Percentiles rank a stretch among this genome's conserved stretches.
phyloP scores from a whole-genome alignment of 2,329 filamentous ascomycete genomes.

The Pseudogymnoascus sp. region DNA sequence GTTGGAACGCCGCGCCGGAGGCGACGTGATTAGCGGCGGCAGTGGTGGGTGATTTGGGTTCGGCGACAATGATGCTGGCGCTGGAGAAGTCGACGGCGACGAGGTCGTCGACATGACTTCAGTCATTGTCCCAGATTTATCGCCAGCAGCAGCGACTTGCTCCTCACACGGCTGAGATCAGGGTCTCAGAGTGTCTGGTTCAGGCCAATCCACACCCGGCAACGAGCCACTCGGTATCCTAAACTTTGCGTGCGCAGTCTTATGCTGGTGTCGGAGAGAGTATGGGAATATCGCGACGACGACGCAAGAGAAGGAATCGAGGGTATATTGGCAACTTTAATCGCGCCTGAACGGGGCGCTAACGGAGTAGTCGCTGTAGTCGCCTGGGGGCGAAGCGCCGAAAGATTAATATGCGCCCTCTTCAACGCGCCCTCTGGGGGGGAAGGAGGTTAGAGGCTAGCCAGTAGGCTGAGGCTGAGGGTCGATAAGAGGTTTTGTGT shows the following conservation, averaged over 20 bases:
- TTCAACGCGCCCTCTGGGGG: neutral
- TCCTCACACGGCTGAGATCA: constrained; percentile 5
- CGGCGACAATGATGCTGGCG: constrained; percentile 36
- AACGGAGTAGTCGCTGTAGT: constrained; percentile 1
- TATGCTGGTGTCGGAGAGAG: constrained; percentile 3
- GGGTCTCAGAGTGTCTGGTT: constrained; percentile 6
- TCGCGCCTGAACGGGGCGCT: neutral
- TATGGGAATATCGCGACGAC: neutral
- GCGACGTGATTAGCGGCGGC: constrained; percentile 50
- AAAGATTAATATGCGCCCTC: constrained; percentile 1
- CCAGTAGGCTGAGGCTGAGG: neutral
- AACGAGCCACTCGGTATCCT: neutral
- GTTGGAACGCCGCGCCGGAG: constrained; percentile 47
- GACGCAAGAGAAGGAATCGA: neutral
- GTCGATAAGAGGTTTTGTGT: neutral
- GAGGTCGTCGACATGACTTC: constrained; percentile 50
- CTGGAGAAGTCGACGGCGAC: constrained; percentile 44
- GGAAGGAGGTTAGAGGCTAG: neutral
- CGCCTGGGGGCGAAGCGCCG: constrained; percentile 1
- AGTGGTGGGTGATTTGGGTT: constrained; percentile 47
- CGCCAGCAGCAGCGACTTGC: constrained; percentile 6
- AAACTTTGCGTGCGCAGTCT: constrained; percentile 1
- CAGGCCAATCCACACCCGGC: constrained; percentile 6
- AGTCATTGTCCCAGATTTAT: constrained; percentile 20
- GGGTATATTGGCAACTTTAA: constrained; percentile 4